Evolutionary conservation across 2,329 filamentous ascomycete species (phyloP).

Genomic region (Paecilomyces niveus): DNA sequence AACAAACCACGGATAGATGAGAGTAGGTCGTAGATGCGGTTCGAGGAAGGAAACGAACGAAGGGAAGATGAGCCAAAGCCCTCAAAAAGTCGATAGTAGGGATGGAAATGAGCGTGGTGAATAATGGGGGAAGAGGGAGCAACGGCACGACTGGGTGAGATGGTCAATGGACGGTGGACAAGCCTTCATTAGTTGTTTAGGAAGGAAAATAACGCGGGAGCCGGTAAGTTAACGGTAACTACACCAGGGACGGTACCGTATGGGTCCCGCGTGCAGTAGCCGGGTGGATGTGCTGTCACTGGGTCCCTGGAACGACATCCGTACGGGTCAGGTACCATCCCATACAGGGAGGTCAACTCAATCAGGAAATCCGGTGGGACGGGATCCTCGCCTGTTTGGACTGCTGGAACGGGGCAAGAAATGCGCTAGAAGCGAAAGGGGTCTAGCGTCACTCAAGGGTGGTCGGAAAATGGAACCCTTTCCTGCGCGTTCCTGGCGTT

Average conservation of each 20-base stretch:
- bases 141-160: background rate
- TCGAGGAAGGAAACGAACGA: background rate
- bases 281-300: background rate
- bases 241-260: background rate
- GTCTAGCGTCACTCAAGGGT: background rate
- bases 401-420: background rate
- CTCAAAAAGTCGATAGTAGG: background rate
- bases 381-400: background rate
- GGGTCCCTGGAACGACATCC: background rate
- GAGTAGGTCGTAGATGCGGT: background rate
- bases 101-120: slow-evolving; percentile 2
- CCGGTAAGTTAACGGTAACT: background rate
- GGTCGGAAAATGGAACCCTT: background rate
- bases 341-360: background rate
- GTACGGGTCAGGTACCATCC: background rate
- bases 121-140: background rate
- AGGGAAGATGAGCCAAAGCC: background rate
- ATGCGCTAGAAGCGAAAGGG: background rate
- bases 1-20: background rate
- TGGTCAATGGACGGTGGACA: background rate
- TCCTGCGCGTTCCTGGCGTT: background rate
- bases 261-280: background rate
- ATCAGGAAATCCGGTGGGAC: background rate
- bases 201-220: background rate
- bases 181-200: background rate